phyloP scores from a whole-genome alignment of 2,329 filamentous ascomycete species.

The Sporothrix inflata region DNA sequence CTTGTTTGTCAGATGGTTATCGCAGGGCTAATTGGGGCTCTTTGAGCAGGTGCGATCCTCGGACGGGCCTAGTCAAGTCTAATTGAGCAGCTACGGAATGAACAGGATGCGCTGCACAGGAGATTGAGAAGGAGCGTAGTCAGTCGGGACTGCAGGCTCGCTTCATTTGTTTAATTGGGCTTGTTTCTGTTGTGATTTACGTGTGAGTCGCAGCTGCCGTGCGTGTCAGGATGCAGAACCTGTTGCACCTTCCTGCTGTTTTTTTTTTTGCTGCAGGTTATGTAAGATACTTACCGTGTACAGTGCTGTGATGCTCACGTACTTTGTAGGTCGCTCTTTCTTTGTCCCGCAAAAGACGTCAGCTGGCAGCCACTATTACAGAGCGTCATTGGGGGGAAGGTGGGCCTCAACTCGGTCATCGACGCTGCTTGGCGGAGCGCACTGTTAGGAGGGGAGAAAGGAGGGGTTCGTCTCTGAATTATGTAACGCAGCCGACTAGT shows the following conservation, averaged over 20 bases:
- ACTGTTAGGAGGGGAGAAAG: neutral
- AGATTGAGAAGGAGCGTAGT: neutral
- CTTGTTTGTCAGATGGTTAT: constrained; percentile 24
- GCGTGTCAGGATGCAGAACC: neutral
- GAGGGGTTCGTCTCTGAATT: constrained; percentile 14
- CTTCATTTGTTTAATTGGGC: neutral
- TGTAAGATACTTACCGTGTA: neutral
- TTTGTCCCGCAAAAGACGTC: constrained; percentile 19
- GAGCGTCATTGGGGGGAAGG: constrained; percentile 4
- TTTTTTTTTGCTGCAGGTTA: neutral
- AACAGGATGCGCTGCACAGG: neutral
- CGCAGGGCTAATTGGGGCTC: constrained; percentile 25
- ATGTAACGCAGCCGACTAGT: neutral
- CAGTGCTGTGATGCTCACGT: neutral
- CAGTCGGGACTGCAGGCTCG: neutral
- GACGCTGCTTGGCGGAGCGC: neutral
- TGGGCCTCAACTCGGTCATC: neutral
- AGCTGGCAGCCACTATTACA: neutral
- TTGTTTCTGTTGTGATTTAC: neutral
- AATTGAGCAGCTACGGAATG: neutral
- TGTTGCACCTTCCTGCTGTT: neutral
- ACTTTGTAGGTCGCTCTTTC: constrained; percentile 21
- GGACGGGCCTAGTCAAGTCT: constrained; percentile 15
- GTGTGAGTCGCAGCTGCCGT: constrained; percentile 16
- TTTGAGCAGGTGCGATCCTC: constrained; percentile 23